A percentile compares a stretch with the other conserved stretches of the same genome.
Evolutionary conservation across 768 basidiomycete genomes (phyloP).

Genomic region (Cystobasidiopsis lactophilus): DNA sequence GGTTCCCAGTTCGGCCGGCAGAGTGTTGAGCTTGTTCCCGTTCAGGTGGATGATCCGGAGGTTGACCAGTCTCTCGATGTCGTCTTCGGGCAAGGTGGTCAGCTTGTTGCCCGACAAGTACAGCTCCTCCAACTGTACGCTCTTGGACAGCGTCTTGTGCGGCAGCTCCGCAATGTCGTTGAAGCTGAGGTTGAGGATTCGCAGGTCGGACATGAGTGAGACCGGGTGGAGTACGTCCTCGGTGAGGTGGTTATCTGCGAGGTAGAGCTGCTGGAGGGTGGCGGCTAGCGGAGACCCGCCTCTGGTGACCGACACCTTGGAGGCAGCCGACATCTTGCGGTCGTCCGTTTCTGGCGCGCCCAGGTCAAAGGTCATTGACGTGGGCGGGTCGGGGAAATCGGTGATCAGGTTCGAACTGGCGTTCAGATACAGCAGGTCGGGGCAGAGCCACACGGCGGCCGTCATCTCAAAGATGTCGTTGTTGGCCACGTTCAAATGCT

Average conservation of each 20-base stretch:
- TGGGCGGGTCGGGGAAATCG: conserved; percentile 40
- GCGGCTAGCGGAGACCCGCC: conserved; percentile 36
- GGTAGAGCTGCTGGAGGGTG: conserved; percentile 53
- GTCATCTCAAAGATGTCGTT: conserved; percentile 67
- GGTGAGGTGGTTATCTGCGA: conserved; percentile 70
- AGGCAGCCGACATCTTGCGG: conserved; percentile 27
- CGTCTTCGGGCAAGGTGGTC: conserved; percentile 69
- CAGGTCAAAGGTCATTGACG: not conserved
- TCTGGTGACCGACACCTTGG: conserved; percentile 8
- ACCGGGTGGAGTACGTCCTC: conserved; percentile 58
- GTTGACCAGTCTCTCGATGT: conserved; percentile 45
- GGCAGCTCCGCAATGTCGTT: conserved; percentile 85
- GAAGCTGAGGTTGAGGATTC: conserved; percentile 74
- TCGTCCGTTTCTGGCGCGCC: conserved; percentile 21
- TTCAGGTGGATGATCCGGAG: conserved; percentile 66
- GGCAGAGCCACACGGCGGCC: conserved; percentile 58
- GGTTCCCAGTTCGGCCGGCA: conserved; percentile 75
- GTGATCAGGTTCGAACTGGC: conserved; percentile 68
- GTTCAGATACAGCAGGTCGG: conserved; percentile 48
- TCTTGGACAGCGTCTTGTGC: conserved; percentile 45
- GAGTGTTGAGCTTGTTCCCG: conserved; percentile 74
- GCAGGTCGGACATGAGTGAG: conserved; percentile 51
- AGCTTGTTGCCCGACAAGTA: conserved; percentile 92
- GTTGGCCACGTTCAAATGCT: conserved; percentile 65
- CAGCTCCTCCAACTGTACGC: conserved; percentile 51